Evolutionary conservation across 2,329 filamentous ascomycete genomes (phyloP), one percentile per base, ranked within the genome.

Genomic region (Diaporthe humulicola): DNA sequence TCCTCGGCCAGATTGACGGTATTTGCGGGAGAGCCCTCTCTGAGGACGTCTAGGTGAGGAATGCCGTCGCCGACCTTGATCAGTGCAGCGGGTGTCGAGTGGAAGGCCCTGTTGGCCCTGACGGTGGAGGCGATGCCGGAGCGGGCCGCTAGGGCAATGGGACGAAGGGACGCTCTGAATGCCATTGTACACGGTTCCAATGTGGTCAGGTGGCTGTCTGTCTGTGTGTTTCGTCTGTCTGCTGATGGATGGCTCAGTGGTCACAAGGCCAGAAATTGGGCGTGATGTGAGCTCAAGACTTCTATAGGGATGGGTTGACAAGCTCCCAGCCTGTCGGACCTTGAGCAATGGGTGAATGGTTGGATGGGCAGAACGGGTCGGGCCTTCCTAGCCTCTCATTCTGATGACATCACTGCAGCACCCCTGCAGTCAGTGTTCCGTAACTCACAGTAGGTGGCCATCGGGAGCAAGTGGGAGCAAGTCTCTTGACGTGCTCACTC

Each of bases 1-100:
- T 97, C 95, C 77, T 93, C 90, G 79, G 94, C 91, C 75, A 98
- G 89, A 85, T 95, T 96, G 84, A 98, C 92, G 85, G 96, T 97
- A 89, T 95, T 97, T 76, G 94, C 95, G 0, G 96, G 96, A n/a
- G 93, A 95, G 85, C 90, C 90, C 86, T 98, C 94, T 77, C 92
- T 93, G 79, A 98, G 90, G 67, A 94, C 92, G 77, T 95, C 91
- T 74, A 96, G 86, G 84, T 92, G 86, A 58, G 96, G 97, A 73
- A 98, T 88, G 78, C 89, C 86, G 83, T 98, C 95, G 81, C 96
- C 96, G 75, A 92, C 92, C 80, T 93, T 90, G 82, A 98, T 93
- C 78, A 90, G 86, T 57, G 87, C 87, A 64, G 88, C 88, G 61
- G 89, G 84, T 48, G 92, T 91, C 77, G 88, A 86, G 86, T 95